phyloP scores from a whole-genome alignment of 306 rosid genomes.

The Inga leiocalycina region DNA sequence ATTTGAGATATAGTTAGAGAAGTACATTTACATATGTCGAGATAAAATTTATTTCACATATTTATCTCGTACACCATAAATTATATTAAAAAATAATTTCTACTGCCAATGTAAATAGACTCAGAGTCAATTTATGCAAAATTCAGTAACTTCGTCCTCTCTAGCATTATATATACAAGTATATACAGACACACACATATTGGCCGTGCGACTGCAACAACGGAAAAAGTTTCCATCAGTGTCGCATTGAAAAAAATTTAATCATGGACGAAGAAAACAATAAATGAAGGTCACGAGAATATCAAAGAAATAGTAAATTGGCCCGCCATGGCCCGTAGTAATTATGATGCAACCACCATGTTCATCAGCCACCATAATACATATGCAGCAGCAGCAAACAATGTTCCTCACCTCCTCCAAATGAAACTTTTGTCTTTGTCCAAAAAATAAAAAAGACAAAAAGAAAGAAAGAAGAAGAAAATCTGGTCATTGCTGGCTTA shows the following conservation, averaged over 20 bases:
- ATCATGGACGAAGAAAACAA: neutral
- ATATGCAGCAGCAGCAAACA: neutral
- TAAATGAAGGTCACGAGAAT: slow-evolving; percentile 41
- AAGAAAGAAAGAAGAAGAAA: too few species aligned
- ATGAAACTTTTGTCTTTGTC: neutral
- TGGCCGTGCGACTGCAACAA: neutral
- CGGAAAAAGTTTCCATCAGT: neutral
- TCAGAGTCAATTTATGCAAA: too few species aligned
- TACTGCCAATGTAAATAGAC: too few species aligned
- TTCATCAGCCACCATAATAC: neutral
- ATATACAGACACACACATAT: too few species aligned
- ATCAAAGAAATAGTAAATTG: slow-evolving; percentile 3
- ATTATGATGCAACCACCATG: neutral
- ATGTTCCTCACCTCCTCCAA: neutral
- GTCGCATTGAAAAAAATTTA: neutral
- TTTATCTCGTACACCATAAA: too few species aligned
- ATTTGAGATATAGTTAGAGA: too few species aligned
- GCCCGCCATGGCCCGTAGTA: neutral
- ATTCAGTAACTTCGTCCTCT: too few species aligned
- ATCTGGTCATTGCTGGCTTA: neutral
- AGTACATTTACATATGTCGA: too few species aligned
- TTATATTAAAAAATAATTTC: too few species aligned
- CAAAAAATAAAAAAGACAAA: too few species aligned
- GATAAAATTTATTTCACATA: too few species aligned
- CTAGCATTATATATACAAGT: too few species aligned